These are phyloP conservation scores for Stagonosporopsis tanaceti DNA, from an alignment of 2,329 filamentous ascomycete genomes.

Conservation along the genomic window DNA sequence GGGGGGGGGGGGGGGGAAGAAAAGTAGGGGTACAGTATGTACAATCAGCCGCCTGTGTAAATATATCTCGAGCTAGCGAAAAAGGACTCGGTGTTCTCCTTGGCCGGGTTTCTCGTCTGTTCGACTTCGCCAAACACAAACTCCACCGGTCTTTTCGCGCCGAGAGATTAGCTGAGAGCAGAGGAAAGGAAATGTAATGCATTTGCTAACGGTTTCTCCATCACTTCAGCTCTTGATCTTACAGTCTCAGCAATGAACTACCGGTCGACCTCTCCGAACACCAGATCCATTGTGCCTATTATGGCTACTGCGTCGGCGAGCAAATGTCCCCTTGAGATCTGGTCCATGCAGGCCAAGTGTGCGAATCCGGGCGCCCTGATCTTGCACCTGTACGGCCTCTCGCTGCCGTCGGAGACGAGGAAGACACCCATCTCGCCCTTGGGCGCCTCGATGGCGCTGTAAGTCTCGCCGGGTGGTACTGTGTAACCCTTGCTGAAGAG, in stretches of 20 bases:
- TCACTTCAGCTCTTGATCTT: too few relatives aligned
- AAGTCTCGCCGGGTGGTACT: slow-evolving; percentile 96
- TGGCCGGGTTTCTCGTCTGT: too few relatives aligned
- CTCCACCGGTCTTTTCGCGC: too few relatives aligned
- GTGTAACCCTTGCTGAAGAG: slow-evolving; percentile 98
- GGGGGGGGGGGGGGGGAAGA: slow-evolving; percentile 18
- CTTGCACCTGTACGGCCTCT: slow-evolving; percentile 94
- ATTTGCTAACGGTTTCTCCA: too few relatives aligned
- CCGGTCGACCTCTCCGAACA: slow-evolving; percentile 35
- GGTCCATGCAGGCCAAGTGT: slow-evolving; percentile 92
- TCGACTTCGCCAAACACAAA: too few relatives aligned
- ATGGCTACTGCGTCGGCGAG: slow-evolving; percentile 96
- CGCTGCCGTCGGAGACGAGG: slow-evolving; percentile 92
- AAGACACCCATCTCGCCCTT: slow-evolving; percentile 99
- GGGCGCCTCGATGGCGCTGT: slow-evolving; percentile 97
- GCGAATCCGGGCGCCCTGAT: slow-evolving; percentile 97
- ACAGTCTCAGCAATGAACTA: background rate
- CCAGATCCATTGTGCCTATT: slow-evolving; percentile 66
- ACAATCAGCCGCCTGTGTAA: slow-evolving; percentile 29
- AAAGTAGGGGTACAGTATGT: slow-evolving; percentile 40
- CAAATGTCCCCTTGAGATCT: slow-evolving; percentile 89
- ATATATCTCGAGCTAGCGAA: background rate
- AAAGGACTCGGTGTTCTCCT: too few relatives aligned
- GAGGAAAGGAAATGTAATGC: too few relatives aligned
- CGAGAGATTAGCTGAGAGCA: too few relatives aligned